phyloP scores from a whole-genome alignment of 495 filamentous ascomycete genomes.

The Annulohypoxylon maeteangense region DNA sequence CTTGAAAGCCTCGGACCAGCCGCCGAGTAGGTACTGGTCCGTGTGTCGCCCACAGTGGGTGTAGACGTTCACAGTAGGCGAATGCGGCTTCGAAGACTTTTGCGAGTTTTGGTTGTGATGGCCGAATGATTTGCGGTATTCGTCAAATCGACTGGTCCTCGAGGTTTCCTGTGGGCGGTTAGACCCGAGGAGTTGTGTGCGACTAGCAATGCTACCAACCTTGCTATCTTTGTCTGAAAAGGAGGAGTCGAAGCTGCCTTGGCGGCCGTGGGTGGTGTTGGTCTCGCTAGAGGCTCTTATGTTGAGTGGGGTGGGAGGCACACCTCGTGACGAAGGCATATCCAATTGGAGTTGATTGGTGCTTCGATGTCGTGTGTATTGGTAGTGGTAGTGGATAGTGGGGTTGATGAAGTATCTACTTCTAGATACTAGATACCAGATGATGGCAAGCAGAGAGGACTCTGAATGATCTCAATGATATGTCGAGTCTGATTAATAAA shows the following conservation, averaged over 20 bases:
- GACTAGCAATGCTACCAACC: conserved; percentile 24
- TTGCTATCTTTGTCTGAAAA: conserved; percentile 40
- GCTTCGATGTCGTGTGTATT: not conserved
- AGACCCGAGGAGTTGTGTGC: conserved; percentile 10
- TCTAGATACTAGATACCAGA: not conserved
- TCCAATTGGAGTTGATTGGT: conserved; percentile 5
- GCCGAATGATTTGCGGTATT: conserved; percentile 14
- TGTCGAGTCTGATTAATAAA: conserved; percentile 15
- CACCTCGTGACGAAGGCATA: conserved; percentile 36
- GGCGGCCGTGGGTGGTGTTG: conserved; percentile 26
- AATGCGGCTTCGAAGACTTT: conserved; percentile 36
- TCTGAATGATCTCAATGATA: not conserved
- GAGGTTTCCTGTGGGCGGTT: conserved; percentile 23
- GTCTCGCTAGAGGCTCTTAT: conserved; percentile 23
- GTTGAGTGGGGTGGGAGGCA: conserved; percentile 19
- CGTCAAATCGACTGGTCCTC: conserved; percentile 18
- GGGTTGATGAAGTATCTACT: not conserved
- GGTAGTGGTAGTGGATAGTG: not conserved
- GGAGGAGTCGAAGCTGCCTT: conserved; percentile 41
- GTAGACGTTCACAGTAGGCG: conserved; percentile 49
- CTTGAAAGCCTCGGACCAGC: conserved; percentile 41
- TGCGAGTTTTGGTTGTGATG: conserved; percentile 16
- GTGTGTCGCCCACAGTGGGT: conserved; percentile 50
- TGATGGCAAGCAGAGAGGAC: too few relatives aligned
- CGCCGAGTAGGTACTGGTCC: conserved; percentile 49